These are phyloP conservation scores for Lactuca sativa DNA, from an alignment of 129 eudicot genomes.

Conservation along the genomic window DNA sequence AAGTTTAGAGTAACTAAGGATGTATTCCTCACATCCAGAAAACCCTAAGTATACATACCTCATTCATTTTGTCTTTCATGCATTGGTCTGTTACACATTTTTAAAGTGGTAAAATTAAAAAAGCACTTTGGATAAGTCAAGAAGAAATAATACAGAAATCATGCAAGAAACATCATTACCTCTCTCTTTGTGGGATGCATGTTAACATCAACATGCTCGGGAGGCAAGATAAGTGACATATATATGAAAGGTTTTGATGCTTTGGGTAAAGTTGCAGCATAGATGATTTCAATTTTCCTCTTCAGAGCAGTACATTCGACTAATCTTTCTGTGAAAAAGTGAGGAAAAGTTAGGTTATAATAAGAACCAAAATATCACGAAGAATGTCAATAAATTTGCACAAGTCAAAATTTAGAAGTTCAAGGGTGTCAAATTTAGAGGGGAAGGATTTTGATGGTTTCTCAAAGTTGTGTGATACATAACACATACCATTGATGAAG, in stretches of 20 bases:
- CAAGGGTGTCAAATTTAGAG: background rate
- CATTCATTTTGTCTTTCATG: background rate
- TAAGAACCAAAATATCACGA: background rate
- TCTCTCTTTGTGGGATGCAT: constrained; percentile 98
- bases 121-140: background rate
- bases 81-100: too few species aligned
- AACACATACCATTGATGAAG: constrained; percentile 77
- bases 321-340: constrained; percentile 64
- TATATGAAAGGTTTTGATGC: constrained; percentile 97
- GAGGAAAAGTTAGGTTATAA: background rate
- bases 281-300: constrained; percentile 91
- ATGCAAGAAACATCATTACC: constrained; percentile 40
- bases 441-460: too few species aligned
- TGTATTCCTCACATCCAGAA: too few species aligned
- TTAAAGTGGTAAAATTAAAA: background rate
- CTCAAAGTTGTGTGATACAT: background rate
- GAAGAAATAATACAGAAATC: background rate
- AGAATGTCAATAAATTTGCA: constrained; percentile 18
- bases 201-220: constrained; percentile 93
- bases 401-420: background rate
- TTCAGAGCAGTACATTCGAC: constrained; percentile 92
- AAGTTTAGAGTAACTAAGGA: background rate
- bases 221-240: constrained; percentile 80
- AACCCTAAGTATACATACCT: background rate
- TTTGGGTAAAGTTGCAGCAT: constrained; percentile 97